A percentile compares a stretch with the other conserved stretches of the same genome.
These are phyloP conservation scores for Chaetomium globosum DNA, from an alignment of 2,329 filamentous ascomycete genomes.

Conservation along the genomic window DNA sequence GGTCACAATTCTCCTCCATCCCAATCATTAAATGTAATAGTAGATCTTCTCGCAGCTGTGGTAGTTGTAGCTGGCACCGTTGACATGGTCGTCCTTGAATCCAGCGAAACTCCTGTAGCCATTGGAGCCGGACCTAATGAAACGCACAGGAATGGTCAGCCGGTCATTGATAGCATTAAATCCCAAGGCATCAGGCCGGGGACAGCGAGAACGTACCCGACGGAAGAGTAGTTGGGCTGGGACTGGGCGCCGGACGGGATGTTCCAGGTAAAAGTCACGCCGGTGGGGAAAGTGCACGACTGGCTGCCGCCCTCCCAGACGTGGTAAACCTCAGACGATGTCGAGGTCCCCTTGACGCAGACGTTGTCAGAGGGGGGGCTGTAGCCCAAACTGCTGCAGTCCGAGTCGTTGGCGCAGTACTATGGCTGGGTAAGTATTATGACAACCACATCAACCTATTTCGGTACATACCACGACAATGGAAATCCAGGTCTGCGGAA, in stretches of 20 bases:
- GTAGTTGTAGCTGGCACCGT: neutral
- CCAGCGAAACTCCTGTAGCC: constrained; percentile 17
- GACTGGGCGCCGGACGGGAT: constrained; percentile 29
- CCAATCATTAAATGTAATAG: constrained; percentile 6
- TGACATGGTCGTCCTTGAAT: constrained; percentile 18
- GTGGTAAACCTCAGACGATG: constrained; percentile 5
- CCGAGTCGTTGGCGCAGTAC: constrained; percentile 36
- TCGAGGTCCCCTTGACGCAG: constrained; percentile 17
- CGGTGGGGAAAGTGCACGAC: constrained; percentile 31
- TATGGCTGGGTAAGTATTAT: neutral
- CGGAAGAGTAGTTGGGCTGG: constrained; percentile 19
- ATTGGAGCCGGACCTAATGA: constrained; percentile 19
- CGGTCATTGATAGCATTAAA: neutral
- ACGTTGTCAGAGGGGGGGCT: constrained; percentile 10
- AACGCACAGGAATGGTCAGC: neutral
- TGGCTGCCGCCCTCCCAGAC: constrained; percentile 31
- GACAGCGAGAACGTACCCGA: constrained; percentile 25
- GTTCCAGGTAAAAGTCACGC: constrained; percentile 32
- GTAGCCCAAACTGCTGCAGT: constrained; percentile 29
- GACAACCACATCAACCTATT: neutral
- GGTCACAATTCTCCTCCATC: neutral
- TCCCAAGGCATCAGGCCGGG: neutral
- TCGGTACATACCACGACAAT: constrained; percentile 16
- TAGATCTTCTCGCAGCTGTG: constrained; percentile 24
- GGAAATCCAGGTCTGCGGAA: constrained; percentile 22